Evolutionary conservation across 1,139 yeast genomes (phyloP).

Genomic region (Blastobotrys ciferrii): DNA sequence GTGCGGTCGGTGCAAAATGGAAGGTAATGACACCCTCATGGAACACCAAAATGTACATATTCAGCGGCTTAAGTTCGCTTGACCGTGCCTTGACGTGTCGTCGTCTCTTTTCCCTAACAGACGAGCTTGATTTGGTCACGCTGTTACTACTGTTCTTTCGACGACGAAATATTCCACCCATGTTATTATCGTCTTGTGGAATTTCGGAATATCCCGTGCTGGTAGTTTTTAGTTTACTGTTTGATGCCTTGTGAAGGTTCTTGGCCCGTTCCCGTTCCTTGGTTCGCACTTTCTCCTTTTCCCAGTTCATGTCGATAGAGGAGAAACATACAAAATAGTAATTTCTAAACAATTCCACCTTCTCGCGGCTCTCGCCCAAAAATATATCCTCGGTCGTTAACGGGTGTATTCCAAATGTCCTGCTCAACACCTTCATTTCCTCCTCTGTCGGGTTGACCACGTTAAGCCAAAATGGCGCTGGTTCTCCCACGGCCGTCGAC

Average conservation of each 20-base stretch:
- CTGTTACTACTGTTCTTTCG: slow-evolving; percentile 5
- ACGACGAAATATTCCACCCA: not conserved
- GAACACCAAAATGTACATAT: slow-evolving; percentile 85
- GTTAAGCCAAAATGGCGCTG: slow-evolving; percentile 63
- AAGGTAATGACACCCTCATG: slow-evolving; percentile 79
- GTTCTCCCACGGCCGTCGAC: not conserved
- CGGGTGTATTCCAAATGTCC: slow-evolving; percentile 92
- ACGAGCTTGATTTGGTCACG: not conserved
- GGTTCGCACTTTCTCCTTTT: slow-evolving; percentile 26
- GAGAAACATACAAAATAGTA: slow-evolving; percentile 93
- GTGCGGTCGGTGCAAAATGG: slow-evolving; percentile 79
- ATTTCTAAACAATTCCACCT: slow-evolving; percentile 84
- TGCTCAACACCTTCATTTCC: slow-evolving; percentile 87
- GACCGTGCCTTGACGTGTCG: slow-evolving; percentile 3
- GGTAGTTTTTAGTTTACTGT: not conserved
- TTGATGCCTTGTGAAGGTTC: not conserved
- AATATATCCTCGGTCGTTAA: slow-evolving; percentile 94
- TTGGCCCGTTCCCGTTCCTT: slow-evolving; percentile 11
- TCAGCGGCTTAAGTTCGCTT: slow-evolving; percentile 55
- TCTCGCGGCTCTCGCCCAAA: slow-evolving; percentile 89
- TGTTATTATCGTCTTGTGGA: not conserved
- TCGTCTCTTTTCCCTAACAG: not conserved
- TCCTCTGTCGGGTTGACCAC: slow-evolving; percentile 90
- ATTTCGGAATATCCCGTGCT: not conserved
- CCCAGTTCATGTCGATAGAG: slow-evolving; percentile 68